Base-by-base conservation (phyloP, 257 asterid genomes). In the Paulownia fortunei region DNA sequence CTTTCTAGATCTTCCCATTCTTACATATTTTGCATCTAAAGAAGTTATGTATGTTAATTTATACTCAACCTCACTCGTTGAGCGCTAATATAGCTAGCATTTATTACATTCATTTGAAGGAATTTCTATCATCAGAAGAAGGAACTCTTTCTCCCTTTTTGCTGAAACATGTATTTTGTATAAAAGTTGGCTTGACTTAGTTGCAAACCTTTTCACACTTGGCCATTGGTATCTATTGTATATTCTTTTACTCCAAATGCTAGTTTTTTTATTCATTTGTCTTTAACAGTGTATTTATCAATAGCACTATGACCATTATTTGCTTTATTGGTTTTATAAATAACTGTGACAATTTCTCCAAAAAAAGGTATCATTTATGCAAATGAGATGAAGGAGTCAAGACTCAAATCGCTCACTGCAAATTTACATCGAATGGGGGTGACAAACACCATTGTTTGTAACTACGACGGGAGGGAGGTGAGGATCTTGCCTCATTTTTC, bases 401-500 rank as follows among this genome's bases (percentile, higher is more conserved):
- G 98, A 73, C 87, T 93, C 63, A 93, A 93, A 76, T 95, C 97
- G 2, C 96, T 95, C 26, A 90, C 92, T n/a, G 98, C 97, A 70
- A 95, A 95, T 80, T 78, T 93, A 80, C 97, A 93, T 72, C 92
- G 97, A 30, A 85, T 95, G 97, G 99, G 99, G 47, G 97, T 95
- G 61, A 95, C 99, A 61, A 95, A 93, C 86, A 88, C 97, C 84
- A 82, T 95, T 65, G 97, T 91, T 64, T 83, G 89, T 82, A 95
- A 89, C 82, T 93, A 91, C 30, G 99, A 95, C 70, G 99, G 97
- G 73, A 89, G 94, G 75, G 98, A 95, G 97, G 99, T 95, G 69
- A 83, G 77, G 58, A 62, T 78, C 66, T 82, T 79, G 49, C 46
- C 60, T 79, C 34, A 8, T 51, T 39, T 23, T 41, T 78, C 61